Conservation (phyloP, 1,139 yeast species). For the Candida dubliniensis region DNA sequence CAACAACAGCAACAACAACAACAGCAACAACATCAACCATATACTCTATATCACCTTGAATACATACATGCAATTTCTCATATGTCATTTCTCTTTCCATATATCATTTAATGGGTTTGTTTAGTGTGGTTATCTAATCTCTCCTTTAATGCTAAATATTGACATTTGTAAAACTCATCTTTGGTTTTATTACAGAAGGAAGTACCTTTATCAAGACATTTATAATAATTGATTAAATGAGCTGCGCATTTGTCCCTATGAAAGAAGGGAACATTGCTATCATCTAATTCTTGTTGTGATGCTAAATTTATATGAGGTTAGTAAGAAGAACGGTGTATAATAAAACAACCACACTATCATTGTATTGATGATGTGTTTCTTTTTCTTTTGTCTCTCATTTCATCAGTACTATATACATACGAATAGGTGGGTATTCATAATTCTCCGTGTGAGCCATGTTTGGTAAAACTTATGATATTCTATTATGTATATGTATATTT, state of each 20-base stretch:
- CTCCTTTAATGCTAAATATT: slow-evolving; percentile 44
- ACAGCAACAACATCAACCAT: no score
- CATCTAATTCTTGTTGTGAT: slow-evolving; percentile 44
- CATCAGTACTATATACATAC: slow-evolving; percentile 19
- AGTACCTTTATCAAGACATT: slow-evolving; percentile 49
- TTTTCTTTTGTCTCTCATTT: not conserved
- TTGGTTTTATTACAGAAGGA: slow-evolving; percentile 43
- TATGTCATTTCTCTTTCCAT: not conserved
- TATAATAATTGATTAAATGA: slow-evolving; percentile 45
- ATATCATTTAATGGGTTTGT: slow-evolving; percentile 12
- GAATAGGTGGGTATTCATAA: slow-evolving; percentile 29
- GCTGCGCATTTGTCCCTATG: slow-evolving; percentile 51
- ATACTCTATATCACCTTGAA: no score
- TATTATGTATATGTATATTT: not conserved
- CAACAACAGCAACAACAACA: no score
- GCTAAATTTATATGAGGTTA: slow-evolving; percentile 9
- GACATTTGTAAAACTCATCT: slow-evolving; percentile 51
- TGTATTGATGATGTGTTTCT: not conserved
- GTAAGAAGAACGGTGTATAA: not conserved
- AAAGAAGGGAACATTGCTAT: slow-evolving; percentile 44
- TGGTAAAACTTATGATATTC: not conserved
- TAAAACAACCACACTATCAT: no score
- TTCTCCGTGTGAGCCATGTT: slow-evolving; percentile 13
- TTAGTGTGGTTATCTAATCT: slow-evolving; percentile 34
- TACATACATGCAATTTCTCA: not conserved